These are phyloP conservation scores for Apodospora peruviana DNA, from an alignment of 495 filamentous ascomycete species.

Conservation along the genomic window DNA sequence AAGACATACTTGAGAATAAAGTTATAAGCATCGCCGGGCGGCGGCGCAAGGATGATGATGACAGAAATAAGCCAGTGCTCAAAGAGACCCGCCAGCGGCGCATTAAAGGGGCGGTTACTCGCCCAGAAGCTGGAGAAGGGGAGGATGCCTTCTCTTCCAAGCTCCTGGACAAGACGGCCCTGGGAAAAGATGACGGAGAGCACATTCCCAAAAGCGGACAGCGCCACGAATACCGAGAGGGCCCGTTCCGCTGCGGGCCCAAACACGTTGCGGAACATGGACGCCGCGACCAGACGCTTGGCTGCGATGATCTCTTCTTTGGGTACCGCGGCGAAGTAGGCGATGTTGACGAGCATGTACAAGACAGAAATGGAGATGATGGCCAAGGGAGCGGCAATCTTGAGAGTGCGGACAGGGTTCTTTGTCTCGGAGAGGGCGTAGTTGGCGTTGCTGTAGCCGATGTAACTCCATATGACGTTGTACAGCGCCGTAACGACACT, in stretches of 20 bases:
- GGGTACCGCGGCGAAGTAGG: conserved; percentile 65
- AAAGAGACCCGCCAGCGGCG: conserved; percentile 56
- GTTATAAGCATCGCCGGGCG: conserved; percentile 60
- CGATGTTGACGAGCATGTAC: conserved; percentile 66
- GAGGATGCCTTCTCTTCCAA: conserved; percentile 60
- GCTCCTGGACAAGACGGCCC: conserved; percentile 58
- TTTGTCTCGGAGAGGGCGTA: conserved; percentile 57
- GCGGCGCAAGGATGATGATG: conserved; percentile 57
- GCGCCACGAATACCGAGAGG: conserved; percentile 64
- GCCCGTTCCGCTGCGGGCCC: conserved; percentile 50
- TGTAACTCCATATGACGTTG: conserved; percentile 64
- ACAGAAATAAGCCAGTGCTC: conserved; percentile 56
- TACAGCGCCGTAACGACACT: conserved; percentile 58
- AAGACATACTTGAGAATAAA: conserved; percentile 53
- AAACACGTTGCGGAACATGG: conserved; percentile 65
- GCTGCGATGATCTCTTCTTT: conserved; percentile 56
- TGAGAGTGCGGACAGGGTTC: conserved; percentile 57
- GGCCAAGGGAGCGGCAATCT: conserved; percentile 58
- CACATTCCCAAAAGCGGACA: conserved; percentile 70
- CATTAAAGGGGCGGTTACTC: conserved; percentile 59
- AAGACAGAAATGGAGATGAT: conserved; percentile 55
- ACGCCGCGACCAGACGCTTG: conserved; percentile 55
- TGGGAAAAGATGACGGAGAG: conserved; percentile 65
- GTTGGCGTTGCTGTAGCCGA: conserved; percentile 60
- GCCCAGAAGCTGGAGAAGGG: conserved; percentile 59